phyloP scores from a whole-genome alignment of 495 filamentous ascomycete species.

The Penicillium psychrofluorescens region DNA sequence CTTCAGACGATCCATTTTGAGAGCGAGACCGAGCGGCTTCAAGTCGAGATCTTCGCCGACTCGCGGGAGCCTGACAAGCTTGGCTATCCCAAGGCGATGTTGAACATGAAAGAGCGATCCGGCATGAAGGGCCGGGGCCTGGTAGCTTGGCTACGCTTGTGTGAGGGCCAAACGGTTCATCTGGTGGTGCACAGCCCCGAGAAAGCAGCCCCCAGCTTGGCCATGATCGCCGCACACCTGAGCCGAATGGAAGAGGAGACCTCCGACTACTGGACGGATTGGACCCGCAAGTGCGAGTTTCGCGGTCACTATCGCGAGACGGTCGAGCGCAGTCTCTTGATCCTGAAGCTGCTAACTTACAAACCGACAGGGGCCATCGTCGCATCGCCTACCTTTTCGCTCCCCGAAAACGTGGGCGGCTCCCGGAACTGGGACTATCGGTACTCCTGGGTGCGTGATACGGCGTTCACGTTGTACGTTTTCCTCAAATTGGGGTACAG shows the following conservation, averaged over 20 bases:
- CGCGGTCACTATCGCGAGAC: conserved; percentile 65
- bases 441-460: conserved; percentile 68
- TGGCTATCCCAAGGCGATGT: conserved; percentile 39
- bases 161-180: conserved; percentile 59
- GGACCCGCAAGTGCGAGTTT: conserved; percentile 61
- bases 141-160: conserved; percentile 46
- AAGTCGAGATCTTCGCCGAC: conserved; percentile 59
- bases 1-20: conserved; percentile 58
- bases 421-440: conserved; percentile 73
- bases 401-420: conserved; percentile 67
- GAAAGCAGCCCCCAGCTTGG: conserved; percentile 31
- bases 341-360: conserved; percentile 66
- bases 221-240: conserved; percentile 46
- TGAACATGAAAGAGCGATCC: conserved; percentile 41
- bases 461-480: conserved; percentile 69
- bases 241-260: conserved; percentile 57
- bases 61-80: conserved; percentile 41
- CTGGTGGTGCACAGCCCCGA: conserved; percentile 52
- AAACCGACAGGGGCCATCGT: conserved; percentile 52
- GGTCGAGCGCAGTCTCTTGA: conserved; percentile 58
- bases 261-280: conserved; percentile 60
- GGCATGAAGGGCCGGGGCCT: conserved; percentile 54
- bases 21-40: conserved; percentile 46
- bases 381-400: conserved; percentile 54
- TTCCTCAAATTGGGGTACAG: conserved; percentile 66